These are phyloP conservation scores for Monosporascus cannonballus DNA, from an alignment of 2,329 filamentous ascomycete species.

Conservation along the genomic window DNA sequence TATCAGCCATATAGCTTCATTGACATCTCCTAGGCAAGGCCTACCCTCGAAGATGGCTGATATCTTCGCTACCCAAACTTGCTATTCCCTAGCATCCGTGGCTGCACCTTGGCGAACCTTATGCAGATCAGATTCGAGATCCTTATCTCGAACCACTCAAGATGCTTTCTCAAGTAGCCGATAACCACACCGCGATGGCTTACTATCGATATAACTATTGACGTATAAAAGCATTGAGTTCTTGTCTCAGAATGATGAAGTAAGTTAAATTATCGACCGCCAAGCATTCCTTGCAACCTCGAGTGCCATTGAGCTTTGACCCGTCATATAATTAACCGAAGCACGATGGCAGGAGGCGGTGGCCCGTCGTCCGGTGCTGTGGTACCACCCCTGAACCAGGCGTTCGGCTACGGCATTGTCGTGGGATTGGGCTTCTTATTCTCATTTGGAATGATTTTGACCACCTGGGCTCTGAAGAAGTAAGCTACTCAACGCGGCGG, in stretches of 20 bases:
- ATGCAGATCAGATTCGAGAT: background rate
- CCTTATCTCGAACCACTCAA: background rate
- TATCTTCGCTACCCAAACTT: background rate
- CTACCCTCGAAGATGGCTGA: background rate
- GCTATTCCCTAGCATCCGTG: no score
- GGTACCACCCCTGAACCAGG: slow-evolving; percentile 39
- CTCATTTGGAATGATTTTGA: slow-evolving; percentile 65
- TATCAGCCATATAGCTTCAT: background rate
- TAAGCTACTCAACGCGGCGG: slow-evolving; percentile 21
- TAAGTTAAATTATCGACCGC: background rate
- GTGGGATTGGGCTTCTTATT: slow-evolving; percentile 67
- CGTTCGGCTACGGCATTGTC: slow-evolving; percentile 70
- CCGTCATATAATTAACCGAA: background rate
- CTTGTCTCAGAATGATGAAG: background rate
- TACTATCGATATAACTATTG: background rate
- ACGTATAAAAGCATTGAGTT: background rate
- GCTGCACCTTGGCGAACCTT: background rate
- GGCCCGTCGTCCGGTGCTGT: slow-evolving; percentile 5
- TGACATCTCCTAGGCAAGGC: background rate
- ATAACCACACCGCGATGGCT: background rate
- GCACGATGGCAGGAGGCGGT: background rate
- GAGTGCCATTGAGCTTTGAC: background rate
- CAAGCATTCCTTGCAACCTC: background rate
- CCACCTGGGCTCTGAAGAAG: slow-evolving; percentile 62
- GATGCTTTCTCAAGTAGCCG: background rate